Evolutionary conservation across 495 filamentous ascomycete species (phyloP).

Genomic region (Hypoxylon subgilvum): DNA sequence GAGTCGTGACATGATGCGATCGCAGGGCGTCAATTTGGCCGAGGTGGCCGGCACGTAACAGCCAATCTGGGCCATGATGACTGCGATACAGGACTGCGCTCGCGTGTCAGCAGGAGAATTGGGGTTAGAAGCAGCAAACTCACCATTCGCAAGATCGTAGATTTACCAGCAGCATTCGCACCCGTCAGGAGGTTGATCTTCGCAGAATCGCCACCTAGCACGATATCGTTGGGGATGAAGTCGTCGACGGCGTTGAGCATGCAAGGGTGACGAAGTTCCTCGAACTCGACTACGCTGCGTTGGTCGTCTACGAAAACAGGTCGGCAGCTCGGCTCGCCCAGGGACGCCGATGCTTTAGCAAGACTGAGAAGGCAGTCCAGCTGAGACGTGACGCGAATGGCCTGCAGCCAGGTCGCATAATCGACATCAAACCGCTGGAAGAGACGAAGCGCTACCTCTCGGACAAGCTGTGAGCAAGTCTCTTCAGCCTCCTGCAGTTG

Average conservation of each 20-base stretch:
- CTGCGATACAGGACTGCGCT: slow-evolving; percentile 76
- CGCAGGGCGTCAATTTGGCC: slow-evolving; percentile 86
- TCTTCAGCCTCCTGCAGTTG: slow-evolving; percentile 92
- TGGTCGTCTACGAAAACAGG: slow-evolving; percentile 84
- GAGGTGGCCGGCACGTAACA: slow-evolving; percentile 87
- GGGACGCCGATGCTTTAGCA: slow-evolving; percentile 79
- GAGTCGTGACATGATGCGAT: slow-evolving; percentile 98
- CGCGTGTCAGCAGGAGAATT: slow-evolving; percentile 29
- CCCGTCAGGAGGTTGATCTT: slow-evolving; percentile 94
- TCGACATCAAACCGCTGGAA: slow-evolving; percentile 86
- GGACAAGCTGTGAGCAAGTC: slow-evolving; percentile 89
- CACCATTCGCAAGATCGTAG: slow-evolving; percentile 96
- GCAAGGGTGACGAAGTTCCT: slow-evolving; percentile 92
- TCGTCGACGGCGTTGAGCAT: slow-evolving; percentile 85
- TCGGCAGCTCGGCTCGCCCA: slow-evolving; percentile 88
- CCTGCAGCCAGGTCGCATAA: slow-evolving; percentile 84
- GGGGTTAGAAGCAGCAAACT: slow-evolving; percentile 25
- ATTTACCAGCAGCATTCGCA: slow-evolving; percentile 98
- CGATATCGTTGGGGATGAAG: slow-evolving; percentile 96
- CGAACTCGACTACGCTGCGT: slow-evolving; percentile 85
- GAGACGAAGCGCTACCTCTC: slow-evolving; percentile 83
- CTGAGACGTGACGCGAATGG: slow-evolving; percentile 85
- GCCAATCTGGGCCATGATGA: slow-evolving; percentile 98
- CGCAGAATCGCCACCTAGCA: slow-evolving; percentile 76
- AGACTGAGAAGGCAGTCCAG: slow-evolving; percentile 94